Conservation (phyloP, 1,139 yeast genomes). For the Wickerhamomyces sp. region DNA sequence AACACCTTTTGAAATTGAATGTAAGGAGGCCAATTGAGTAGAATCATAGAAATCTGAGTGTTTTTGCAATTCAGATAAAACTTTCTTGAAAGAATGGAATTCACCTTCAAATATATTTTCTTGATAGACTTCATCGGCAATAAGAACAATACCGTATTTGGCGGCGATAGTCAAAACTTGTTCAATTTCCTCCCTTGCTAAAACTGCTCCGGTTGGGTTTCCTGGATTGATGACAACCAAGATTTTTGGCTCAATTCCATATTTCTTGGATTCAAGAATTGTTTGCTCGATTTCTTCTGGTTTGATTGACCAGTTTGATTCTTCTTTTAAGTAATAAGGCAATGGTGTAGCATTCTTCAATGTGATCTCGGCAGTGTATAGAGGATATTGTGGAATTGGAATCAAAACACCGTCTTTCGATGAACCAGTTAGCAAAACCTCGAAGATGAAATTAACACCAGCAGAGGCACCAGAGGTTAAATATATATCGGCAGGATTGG, state of each 20-base stretch:
- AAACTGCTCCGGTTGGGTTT: slow-evolving; percentile 91
- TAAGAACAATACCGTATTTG: slow-evolving; percentile 73
- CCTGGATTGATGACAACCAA: slow-evolving; percentile 96
- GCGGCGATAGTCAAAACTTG: slow-evolving; percentile 77
- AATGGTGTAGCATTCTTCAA: slow-evolving; percentile 75
- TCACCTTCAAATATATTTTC: slow-evolving; percentile 74
- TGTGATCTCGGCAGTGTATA: slow-evolving; percentile 89
- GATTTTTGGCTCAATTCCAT: slow-evolving; percentile 66
- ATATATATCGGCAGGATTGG: slow-evolving; percentile 69
- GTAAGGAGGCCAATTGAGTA: slow-evolving; percentile 88
- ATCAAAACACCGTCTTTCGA: slow-evolving; percentile 74
- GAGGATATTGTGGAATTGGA: slow-evolving; percentile 96
- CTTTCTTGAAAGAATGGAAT: slow-evolving; percentile 62
- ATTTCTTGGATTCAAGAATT: slow-evolving; percentile 44
- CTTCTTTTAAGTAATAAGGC: slow-evolving; percentile 85
- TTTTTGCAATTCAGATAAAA: slow-evolving; percentile 56
- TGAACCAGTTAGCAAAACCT: slow-evolving; percentile 60
- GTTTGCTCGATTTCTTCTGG: slow-evolving; percentile 58
- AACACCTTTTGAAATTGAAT: slow-evolving; percentile 94
- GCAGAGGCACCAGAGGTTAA: slow-evolving; percentile 92
- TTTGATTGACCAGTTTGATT: slow-evolving; percentile 77
- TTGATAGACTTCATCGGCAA: slow-evolving; percentile 99
- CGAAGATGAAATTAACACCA: slow-evolving; percentile 75
- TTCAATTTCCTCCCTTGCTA: slow-evolving; percentile 58
- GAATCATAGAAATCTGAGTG: slow-evolving; percentile 52